Evolutionary conservation across 2,329 filamentous ascomycete species (phyloP), one percentile per base, ranked within the genome.

Genomic region (Pseudohalonectria lignicola): DNA sequence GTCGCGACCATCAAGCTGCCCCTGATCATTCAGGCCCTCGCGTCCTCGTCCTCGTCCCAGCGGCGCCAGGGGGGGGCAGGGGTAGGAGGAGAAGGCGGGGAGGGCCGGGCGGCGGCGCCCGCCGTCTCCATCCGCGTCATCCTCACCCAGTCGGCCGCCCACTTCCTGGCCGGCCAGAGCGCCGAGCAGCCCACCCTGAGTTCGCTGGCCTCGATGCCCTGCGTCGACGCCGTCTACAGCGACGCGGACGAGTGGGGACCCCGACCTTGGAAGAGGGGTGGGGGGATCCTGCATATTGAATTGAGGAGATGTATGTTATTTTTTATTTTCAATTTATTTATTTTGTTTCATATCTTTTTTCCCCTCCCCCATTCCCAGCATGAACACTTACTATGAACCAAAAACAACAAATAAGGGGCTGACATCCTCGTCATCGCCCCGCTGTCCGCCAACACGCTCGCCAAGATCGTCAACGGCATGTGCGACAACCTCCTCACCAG

Each of bases 1-100:
- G 86, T 94, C n/a, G 88, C 88, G 12, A 86, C 84, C 6, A 94
- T 94, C 52, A 95, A 95, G 54, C 63, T 86, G 3, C 77, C 77
- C 2, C 64, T 72, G 29, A 85, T 88, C 46, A 66, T 82, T 42
- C 51, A 61, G 15, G 67, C 76, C 2, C 69, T 88, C 4, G 66
- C 60, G 13, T n/a, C 13, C 3, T 12, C 8, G 8, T 12, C 7
- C 12, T 7, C 8, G 8, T 26, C 23, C 23, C 8, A 12, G 8
- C 7, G 23, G 8, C 8, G 23, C 23, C 7, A 12, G 8, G 23
- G 7, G 8, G 7, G 8, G 7, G 7, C 23, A 26, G 23, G 23
- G 8, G n/a, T n/a, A n/a, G n/a, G n/a, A n/a, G n/a, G n/a, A n/a
- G n/a, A n/a, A n/a, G 23, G 23, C 23, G 23, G 23, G 8, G 19